These are phyloP conservation scores for Botrytis paeoniae DNA, from an alignment of 2,329 filamentous ascomycete genomes.

Conservation along the genomic window DNA sequence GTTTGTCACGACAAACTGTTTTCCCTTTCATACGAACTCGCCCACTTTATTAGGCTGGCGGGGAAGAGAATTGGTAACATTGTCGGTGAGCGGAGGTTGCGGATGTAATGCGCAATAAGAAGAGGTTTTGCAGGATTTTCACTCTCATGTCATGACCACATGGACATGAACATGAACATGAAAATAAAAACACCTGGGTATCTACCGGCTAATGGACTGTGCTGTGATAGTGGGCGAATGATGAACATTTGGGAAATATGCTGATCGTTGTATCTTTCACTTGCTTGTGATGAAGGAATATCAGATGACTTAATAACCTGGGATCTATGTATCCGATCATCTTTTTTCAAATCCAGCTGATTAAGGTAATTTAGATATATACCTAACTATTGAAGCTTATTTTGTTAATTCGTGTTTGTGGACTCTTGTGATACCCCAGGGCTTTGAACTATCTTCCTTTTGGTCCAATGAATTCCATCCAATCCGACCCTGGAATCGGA, in stretches of 20 bases:
- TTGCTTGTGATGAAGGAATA: conserved; percentile 7
- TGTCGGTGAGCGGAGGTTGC: conserved; percentile 17
- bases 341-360: not conserved
- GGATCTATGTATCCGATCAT: conserved; percentile 2
- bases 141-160: conserved; percentile 8
- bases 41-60: conserved; percentile 18
- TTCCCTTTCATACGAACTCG: not conserved
- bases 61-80: not conserved
- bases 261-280: not conserved
- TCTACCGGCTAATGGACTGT: conserved; percentile 3
- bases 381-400: not conserved
- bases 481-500: conserved; percentile 5
- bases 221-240: conserved; percentile 4
- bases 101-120: not conserved
- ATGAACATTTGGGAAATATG: conserved; percentile 1
- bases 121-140: conserved; percentile 9
- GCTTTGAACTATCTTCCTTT: not conserved
- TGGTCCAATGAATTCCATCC: not conserved
- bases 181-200: not conserved
- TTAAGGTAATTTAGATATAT: not conserved
- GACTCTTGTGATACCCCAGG: conserved; percentile 1
- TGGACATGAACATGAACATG: conserved; percentile 4
- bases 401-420: conserved; percentile 9
- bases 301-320: conserved; percentile 11
- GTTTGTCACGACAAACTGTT: conserved; percentile 17